Conservation (phyloP, 164 flowering plant genomes). For the Houttuynia cordata region DNA sequence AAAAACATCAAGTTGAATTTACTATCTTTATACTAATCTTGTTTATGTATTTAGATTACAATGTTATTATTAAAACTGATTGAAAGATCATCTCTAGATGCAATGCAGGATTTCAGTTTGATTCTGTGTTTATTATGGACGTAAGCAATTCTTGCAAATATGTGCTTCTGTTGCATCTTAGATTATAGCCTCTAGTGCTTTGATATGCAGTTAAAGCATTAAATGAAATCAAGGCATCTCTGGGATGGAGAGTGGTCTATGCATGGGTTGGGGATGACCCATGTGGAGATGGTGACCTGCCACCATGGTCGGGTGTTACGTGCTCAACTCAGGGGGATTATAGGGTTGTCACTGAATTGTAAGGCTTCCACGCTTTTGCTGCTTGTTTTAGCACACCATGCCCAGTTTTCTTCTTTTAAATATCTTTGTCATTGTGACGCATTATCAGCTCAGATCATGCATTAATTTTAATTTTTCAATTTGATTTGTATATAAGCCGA, state of each 20-base stretch:
- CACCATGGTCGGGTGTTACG: slow-evolving; percentile 92
- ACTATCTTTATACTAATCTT: no score
- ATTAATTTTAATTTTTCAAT: no score
- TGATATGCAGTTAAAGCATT: slow-evolving; percentile 63
- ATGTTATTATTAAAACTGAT: no score
- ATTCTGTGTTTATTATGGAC: background rate
- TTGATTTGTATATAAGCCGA: background rate
- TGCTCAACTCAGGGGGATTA: slow-evolving; percentile 79
- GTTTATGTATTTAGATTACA: no score
- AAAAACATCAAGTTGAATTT: no score
- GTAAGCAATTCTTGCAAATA: background rate
- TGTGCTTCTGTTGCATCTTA: background rate
- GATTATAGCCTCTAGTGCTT: background rate
- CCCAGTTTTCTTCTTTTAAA: background rate
- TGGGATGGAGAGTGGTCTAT: slow-evolving; percentile 97
- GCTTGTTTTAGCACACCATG: background rate
- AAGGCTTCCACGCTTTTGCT: slow-evolving; percentile 9
- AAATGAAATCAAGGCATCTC: slow-evolving; percentile 89
- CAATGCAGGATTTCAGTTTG: background rate
- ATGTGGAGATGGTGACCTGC: slow-evolving; percentile 94
- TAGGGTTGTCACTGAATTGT: slow-evolving; percentile 85
- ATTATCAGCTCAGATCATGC: background rate
- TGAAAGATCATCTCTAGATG: no score
- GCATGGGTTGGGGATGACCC: slow-evolving; percentile 99
- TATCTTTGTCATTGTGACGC: no score